Conservation (phyloP, 164 flowering plant species). For the Aristolochia fimbriata region DNA sequence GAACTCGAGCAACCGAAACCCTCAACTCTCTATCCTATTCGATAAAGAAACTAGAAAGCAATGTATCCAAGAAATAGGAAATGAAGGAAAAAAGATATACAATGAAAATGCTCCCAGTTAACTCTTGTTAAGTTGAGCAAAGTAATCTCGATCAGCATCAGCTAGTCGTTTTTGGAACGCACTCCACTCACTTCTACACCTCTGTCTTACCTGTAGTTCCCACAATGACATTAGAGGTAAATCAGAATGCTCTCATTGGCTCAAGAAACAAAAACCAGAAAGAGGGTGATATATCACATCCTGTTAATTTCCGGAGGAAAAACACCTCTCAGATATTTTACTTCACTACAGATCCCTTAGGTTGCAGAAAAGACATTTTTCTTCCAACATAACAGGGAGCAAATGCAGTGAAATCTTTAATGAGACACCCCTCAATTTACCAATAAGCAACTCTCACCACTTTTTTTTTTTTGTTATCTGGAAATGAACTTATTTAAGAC, state of each 20-base stretch:
- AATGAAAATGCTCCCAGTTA: neutral
- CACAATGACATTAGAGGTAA: neutral
- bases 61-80: neutral
- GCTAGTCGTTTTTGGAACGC: constrained; percentile 61
- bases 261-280: neutral
- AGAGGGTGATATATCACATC: neutral
- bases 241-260: neutral
- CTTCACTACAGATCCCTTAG: neutral
- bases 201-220: constrained; percentile 55
- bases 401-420: too few relatives aligned
- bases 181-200: constrained; percentile 83
- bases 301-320: neutral
- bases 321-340: neutral
- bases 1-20: constrained; percentile 3
- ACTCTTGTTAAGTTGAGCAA: constrained; percentile 26
- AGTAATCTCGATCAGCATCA: constrained; percentile 55
- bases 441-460: too few relatives aligned
- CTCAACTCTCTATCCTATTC: neutral
- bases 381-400: too few relatives aligned
- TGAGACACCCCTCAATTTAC: neutral
- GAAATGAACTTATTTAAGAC: too few relatives aligned
- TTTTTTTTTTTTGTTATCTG: too few relatives aligned
- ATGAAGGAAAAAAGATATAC: neutral
- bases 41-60: neutral
- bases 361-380: too few relatives aligned